Evolutionary conservation across 1,139 yeast genomes (phyloP), one percentile per base, ranked within the genome.

Genomic region (Candida glucosophila): DNA sequence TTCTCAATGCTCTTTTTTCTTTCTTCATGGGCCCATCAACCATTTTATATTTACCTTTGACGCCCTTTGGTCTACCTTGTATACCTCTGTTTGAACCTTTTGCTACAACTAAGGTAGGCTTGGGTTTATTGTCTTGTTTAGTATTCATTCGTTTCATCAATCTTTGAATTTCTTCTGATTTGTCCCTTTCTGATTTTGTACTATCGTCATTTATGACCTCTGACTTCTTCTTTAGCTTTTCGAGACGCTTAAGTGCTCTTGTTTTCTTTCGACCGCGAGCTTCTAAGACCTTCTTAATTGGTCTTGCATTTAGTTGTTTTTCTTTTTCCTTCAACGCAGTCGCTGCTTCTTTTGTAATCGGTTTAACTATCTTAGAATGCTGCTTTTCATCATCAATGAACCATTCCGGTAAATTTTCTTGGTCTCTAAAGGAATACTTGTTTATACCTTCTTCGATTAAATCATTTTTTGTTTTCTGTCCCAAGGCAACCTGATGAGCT

Each of bases 1-100:
- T 77, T 52, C 73, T 79, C 49, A 88, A 66, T 16, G 97, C 96
- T 41, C 98, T 69, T 63, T 80, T 88, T 58, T 90, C 99, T 55
- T 90, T 90, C 82, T 92, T 90, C 80, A 86, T 66, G 12, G 79
- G 82, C 65, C 97, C 97, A 58, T 90, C 99, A 42, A 90, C 97
- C 98, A 92, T 90, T 78, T 85, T 90, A 65, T 90, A 90, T 52
- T 85, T 86, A 60, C 98, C 99, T 58, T 79, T 85, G 41, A 90
- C 75, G 49, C 98, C 99, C 59, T 76, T 80, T 18, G 99, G 99
- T 60, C 99, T 80, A 30, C 98, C 98, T 41, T 85, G 68, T 27
- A 88, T 60, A 35, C 95, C 95, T 51, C 66, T 79, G 54, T 88
- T 88, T 24, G 66, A 54, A 42, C 97, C 97, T 30, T 66, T 62